Evolutionary conservation across 2,329 filamentous ascomycete species (phyloP).

Genomic region (Exophiala bonariae): DNA sequence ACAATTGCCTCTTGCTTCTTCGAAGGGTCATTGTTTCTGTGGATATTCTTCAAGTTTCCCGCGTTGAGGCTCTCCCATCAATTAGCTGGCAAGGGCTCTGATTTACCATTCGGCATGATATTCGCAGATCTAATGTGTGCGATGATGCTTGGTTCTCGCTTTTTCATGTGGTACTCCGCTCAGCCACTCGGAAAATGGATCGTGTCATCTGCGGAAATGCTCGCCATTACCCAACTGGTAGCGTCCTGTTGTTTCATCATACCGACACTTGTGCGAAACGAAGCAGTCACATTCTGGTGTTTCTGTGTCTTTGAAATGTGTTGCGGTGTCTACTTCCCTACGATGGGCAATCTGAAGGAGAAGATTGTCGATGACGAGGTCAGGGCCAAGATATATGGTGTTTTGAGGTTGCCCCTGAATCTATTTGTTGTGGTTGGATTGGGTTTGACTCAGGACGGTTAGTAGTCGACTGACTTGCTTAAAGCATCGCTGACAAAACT

Average conservation of each 20-base stretch:
- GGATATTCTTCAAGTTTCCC: slow-evolving; percentile 64
- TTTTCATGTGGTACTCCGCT: slow-evolving; percentile 42
- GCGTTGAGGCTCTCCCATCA: slow-evolving; percentile 49
- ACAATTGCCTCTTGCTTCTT: slow-evolving; percentile 40
- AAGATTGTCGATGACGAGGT: slow-evolving; percentile 55
- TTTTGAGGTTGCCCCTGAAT: slow-evolving; percentile 61
- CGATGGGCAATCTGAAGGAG: slow-evolving; percentile 57
- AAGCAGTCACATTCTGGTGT: slow-evolving; percentile 52
- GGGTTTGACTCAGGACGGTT: slow-evolving; percentile 46
- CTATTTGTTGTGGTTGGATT: slow-evolving; percentile 56
- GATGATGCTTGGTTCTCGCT: slow-evolving; percentile 59
- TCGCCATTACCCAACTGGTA: no score
- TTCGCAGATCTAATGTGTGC: slow-evolving; percentile 47
- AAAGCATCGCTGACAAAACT: no score
- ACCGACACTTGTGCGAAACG: slow-evolving; percentile 33
- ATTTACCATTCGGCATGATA: slow-evolving; percentile 53
- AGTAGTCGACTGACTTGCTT: no score
- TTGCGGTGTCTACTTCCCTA: slow-evolving; percentile 60
- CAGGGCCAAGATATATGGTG: slow-evolving; percentile 56
- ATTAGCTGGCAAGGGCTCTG: slow-evolving; percentile 5
- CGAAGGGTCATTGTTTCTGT: slow-evolving; percentile 63
- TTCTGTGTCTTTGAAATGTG: slow-evolving; percentile 60
- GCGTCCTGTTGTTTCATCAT: no score
- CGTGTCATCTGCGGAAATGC: no score
- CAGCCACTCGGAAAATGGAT: no score